Evolutionary conservation across 176 grass and related monocot species (phyloP), one percentile per base, ranked within the genome.

Genomic region (Oryza officinalis): DNA sequence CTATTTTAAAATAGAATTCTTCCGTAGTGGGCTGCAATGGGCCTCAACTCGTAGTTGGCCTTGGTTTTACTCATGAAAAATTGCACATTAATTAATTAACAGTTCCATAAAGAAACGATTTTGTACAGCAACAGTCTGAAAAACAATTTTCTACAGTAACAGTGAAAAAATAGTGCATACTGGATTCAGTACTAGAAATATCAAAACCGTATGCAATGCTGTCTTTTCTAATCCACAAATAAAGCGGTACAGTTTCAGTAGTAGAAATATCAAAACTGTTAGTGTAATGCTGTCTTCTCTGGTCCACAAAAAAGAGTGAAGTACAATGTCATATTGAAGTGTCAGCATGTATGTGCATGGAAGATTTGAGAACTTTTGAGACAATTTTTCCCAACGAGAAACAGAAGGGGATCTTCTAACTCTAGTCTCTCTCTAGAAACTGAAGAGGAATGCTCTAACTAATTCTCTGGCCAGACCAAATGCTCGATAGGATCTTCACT

Each of bases 391-490:
- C 46, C 46, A 4, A 49, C 14, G 7, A 1, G 45, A 47, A 49
- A 49, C 46, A 57, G 52, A 8, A 57, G 20, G 54, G 54, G 7
- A 59, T 8, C 54, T 5, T 59, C 47, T 18, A 18, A 61, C 2
- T 22, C 54, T n/a, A 25, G 9, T n/a, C 52, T 57, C 2, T 57
- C 20, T 73, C 22, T 23, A 80, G 31, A 66, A 76, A 76, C 38
- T 76, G 30, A 12, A 26, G 38, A 4, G 13, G 14, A 11, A 78
- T 80, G 61, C 26, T 70, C 64, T 92, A 97, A 68, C 33, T 92
- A 94, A 72, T 60, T 93, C 11, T 84, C 82, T 3, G 89, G 89
- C 95, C 93, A 98, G 37, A 87, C 85, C 85, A 98, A 88, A 74
- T 81, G 68, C 45, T 83, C 69, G 15, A 82, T 83, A 49, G 80